Evolutionary conservation across 2,329 filamentous ascomycete genomes (phyloP), one percentile per base, ranked within the genome.

Genomic region (Chaetothyriales sp.): DNA sequence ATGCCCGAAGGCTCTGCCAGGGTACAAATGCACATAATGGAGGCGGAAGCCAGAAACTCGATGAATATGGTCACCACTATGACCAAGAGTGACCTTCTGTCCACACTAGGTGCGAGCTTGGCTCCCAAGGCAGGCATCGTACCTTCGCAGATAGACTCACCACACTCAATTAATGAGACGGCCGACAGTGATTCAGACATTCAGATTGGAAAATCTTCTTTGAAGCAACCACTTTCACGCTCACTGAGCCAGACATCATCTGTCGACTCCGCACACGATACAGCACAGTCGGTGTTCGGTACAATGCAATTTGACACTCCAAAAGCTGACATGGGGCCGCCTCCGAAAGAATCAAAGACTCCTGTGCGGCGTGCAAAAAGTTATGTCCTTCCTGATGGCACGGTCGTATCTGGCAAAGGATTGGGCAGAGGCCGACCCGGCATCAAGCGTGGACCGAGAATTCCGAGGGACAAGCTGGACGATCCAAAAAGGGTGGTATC

Each of bases 401-500:
- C 55, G 9, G 48, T 60, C 10, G 56, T 61, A 10, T 57, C 58
- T 46, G 60, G 59, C 15, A 62, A 62, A 51, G 60, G 60, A 8
- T 47, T 62, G 3, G 59, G 59, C 20, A 53, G 59, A 29, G 60
- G 59, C 18, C 48, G 59, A 43, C 60, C 60, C 8, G 60, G 59
- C n/a, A 49, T 62, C 51, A 62, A 62, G 52, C 57, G 60, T 8
- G 60, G 59, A 10, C 59, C 60, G 8, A 43, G 58, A 45, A 57
- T 47, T 40, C 22, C 22, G 22, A 25, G 6, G 22, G 7, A 15
- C 33, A 40, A 40, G 13, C 10, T 40, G 33, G 33, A 40, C 10
- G 33, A 40, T 5, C 10, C 10, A 10, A n/a, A n/a, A n/a, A 40
- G 8, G 10, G 33, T 40, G 33, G 33, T 15, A n/a, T 55, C 56